Conservation (phyloP, 2,329 filamentous ascomycete species). For the Trichoderma breve region DNA sequence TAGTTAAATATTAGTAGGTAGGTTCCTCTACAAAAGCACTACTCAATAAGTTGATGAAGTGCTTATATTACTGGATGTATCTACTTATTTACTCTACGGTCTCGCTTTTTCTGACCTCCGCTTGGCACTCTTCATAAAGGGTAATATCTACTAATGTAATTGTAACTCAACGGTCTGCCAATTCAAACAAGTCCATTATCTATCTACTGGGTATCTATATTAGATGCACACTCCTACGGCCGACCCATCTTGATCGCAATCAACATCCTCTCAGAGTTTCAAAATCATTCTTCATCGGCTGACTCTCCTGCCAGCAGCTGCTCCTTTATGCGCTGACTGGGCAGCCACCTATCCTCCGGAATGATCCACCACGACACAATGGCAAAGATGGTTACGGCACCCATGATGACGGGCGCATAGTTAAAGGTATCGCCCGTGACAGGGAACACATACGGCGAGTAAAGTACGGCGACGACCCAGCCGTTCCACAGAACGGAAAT, state of each 20-base stretch:
- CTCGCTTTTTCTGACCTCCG: no score
- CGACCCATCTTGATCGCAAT: background rate
- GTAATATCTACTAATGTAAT: background rate
- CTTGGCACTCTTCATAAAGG: background rate
- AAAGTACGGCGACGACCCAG: constrained; percentile 49
- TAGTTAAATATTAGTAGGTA: no score
- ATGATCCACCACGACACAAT: constrained; percentile 18
- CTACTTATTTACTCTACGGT: no score
- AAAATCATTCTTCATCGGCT: constrained; percentile 2
- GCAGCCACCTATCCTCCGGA: constrained; percentile 17
- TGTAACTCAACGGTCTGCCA: background rate
- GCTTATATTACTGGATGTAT: no score
- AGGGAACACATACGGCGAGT: constrained; percentile 46
- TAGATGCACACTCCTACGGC: background rate
- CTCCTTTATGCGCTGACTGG: constrained; percentile 19
- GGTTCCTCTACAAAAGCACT: no score
- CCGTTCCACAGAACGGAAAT: constrained; percentile 49
- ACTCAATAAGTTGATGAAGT: no score
- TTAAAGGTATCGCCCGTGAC: constrained; percentile 44
- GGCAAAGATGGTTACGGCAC: constrained; percentile 44
- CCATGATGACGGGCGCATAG: constrained; percentile 53
- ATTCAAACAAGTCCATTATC: background rate
- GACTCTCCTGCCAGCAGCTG: constrained; percentile 16
- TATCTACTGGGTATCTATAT: background rate
- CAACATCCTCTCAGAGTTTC: background rate